Evolutionary conservation across 2,329 filamentous ascomycete species (phyloP).

Genomic region (Paramyrothecium roridum): DNA sequence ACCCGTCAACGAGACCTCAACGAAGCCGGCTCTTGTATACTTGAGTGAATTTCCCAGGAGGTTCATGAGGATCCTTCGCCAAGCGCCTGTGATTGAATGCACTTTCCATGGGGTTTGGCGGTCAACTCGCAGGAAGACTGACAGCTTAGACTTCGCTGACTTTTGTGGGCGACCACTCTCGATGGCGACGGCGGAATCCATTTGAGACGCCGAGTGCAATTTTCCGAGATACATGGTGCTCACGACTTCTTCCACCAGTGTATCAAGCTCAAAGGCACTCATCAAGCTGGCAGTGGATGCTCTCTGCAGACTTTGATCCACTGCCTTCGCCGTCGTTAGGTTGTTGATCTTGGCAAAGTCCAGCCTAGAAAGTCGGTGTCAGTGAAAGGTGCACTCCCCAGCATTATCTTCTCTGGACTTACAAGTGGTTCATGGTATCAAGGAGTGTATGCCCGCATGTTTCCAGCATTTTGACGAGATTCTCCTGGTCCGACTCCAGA

Average conservation of each 20-base stretch:
- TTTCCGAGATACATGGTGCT: slow-evolving; percentile 26
- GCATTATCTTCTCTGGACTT: background rate
- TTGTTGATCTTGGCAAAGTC: slow-evolving; percentile 50
- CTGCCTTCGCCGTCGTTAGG: background rate
- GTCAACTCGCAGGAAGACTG: background rate
- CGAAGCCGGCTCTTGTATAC: slow-evolving; percentile 43
- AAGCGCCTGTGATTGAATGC: slow-evolving; percentile 40
- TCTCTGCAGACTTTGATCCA: background rate
- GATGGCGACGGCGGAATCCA: slow-evolving; percentile 19
- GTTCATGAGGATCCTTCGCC: slow-evolving; percentile 49
- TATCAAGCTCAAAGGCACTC: slow-evolving; percentile 18
- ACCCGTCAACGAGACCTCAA: slow-evolving; percentile 25
- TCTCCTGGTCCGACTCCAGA: slow-evolving; percentile 36
- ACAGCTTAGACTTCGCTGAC: background rate
- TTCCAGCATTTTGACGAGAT: slow-evolving; percentile 44
- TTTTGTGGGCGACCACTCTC: no score
- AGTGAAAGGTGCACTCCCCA: background rate
- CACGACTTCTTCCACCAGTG: slow-evolving; percentile 25
- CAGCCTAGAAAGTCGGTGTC: slow-evolving; percentile 10
- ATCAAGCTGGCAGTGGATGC: background rate
- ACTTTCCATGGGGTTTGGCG: slow-evolving; percentile 28
- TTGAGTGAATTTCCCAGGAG: slow-evolving; percentile 52
- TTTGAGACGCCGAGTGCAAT: slow-evolving; percentile 5
- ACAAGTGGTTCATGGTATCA: slow-evolving; percentile 45
- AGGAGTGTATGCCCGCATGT: slow-evolving; percentile 45